phyloP scores from a whole-genome alignment of 2,329 filamentous ascomycete species.

The Cladorrhinum sp. region DNA sequence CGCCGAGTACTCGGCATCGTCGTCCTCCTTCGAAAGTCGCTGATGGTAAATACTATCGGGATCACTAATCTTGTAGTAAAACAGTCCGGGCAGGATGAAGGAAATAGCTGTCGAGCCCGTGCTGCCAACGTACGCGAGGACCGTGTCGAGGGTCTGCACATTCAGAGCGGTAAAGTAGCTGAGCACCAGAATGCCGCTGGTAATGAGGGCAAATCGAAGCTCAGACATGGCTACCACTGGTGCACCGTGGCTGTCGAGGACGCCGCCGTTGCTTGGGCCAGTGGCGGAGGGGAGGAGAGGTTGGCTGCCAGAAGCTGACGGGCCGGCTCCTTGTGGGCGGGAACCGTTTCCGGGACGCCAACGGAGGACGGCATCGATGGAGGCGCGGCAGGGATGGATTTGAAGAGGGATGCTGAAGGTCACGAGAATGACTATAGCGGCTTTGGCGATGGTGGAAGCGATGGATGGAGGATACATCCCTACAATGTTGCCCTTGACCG shows the following conservation, averaged over 20 bases:
- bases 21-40: constrained; percentile 83
- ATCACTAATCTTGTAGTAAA: constrained; percentile 97
- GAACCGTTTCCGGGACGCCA: constrained; percentile 63
- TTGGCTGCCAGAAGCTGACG: constrained; percentile 39
- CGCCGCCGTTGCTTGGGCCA: constrained; percentile 21
- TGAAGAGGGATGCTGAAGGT: constrained; percentile 96
- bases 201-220: constrained; percentile 82
- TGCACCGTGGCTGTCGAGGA: constrained; percentile 49
- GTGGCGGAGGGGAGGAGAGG: constrained; percentile 39
- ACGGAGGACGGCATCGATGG: constrained; percentile 86
- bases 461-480: constrained; percentile 80
- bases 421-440: constrained; percentile 92
- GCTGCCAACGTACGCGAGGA: constrained; percentile 91
- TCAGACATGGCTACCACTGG: constrained; percentile 71
- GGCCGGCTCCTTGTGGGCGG: constrained; percentile 33
- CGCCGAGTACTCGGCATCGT: constrained; percentile 65
- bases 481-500: constrained; percentile 87
- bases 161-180: constrained; percentile 89
- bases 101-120: constrained; percentile 95
- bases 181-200: constrained; percentile 77
- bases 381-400: constrained; percentile 94
- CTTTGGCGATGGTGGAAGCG: constrained; percentile 86
- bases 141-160: constrained; percentile 82
- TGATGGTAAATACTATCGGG: constrained; percentile 86
- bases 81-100: constrained; percentile 92